Conservation (phyloP, 345 rosid species). For the Dipteronia sinensis region DNA sequence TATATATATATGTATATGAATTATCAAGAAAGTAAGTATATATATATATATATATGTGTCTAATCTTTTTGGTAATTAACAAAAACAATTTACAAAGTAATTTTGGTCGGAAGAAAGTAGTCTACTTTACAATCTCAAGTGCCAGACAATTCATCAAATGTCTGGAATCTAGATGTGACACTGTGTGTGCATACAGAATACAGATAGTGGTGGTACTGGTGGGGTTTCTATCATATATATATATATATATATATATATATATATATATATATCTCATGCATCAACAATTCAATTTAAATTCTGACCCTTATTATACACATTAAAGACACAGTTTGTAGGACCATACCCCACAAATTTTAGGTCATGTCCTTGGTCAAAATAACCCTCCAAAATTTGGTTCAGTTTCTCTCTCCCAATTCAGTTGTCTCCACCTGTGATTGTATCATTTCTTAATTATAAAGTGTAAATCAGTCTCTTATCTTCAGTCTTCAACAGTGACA, state of each 20-base stretch:
- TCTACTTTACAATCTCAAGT: constrained; percentile 26
- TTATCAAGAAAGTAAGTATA: constrained; percentile 17
- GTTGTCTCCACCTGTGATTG: constrained; percentile 40
- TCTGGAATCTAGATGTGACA: neutral
- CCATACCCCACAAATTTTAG: constrained; percentile 22
- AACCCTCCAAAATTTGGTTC: constrained; percentile 9
- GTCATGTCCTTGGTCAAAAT: constrained; percentile 23
- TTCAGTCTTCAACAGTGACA: constrained; percentile 5
- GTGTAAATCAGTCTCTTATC: constrained; percentile 3
- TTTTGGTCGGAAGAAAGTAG: constrained; percentile 37
- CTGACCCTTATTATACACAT: constrained; percentile 14
- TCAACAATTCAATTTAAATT: no score
- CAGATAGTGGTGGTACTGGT: neutral
- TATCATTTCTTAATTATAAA: constrained; percentile 11
- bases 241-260: neutral
- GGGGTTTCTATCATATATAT: constrained; percentile 8
- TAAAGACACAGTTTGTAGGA: constrained; percentile 34
- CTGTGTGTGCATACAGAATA: neutral
- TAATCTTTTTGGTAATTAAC: constrained; percentile 25
- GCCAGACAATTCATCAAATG: constrained; percentile 21
- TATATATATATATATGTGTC: neutral
- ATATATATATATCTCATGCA: neutral
- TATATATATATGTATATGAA: neutral
- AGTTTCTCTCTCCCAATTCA: constrained; percentile 13
- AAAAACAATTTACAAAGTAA: constrained; percentile 10